phyloP scores from a whole-genome alignment of 1,139 yeast genomes.

The Taphrina pruni region DNA sequence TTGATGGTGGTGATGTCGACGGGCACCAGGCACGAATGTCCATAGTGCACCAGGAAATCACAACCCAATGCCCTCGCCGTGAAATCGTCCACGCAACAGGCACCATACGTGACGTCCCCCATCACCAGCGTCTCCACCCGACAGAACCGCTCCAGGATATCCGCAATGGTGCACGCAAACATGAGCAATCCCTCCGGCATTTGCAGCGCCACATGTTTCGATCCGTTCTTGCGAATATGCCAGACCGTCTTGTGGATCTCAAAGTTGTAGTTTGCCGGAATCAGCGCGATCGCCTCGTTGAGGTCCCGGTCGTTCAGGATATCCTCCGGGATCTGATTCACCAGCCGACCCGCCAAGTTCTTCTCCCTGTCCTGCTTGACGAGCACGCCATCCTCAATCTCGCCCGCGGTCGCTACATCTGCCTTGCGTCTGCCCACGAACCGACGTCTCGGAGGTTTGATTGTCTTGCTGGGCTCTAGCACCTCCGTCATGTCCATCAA shows the following conservation, averaged over 20 bases:
- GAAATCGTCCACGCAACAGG: conserved; percentile 96
- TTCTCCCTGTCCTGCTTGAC: conserved; percentile 16
- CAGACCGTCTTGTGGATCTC: conserved; percentile 95
- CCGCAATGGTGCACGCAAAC: conserved; percentile 84
- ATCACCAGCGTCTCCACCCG: conserved; percentile 84
- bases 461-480: background rate
- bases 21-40: conserved; percentile 96
- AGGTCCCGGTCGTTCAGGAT: conserved; percentile 78
- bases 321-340: conserved; percentile 90
- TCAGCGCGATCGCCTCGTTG: conserved; percentile 75
- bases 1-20: conserved; percentile 88
- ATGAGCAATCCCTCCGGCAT: conserved; percentile 97
- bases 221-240: conserved; percentile 77
- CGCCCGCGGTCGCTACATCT: conserved; percentile 7
- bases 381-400: conserved; percentile 40
- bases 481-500: conserved; percentile 11
- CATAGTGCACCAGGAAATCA: conserved; percentile 94
- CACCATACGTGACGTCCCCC: conserved; percentile 99
- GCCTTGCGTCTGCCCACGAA: conserved; percentile 25
- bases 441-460: conserved; percentile 38
- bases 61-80: conserved; percentile 93
- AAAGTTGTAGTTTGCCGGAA: conserved; percentile 91
- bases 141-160: conserved; percentile 87
- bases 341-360: conserved; percentile 55
- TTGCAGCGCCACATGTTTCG: conserved; percentile 85